These are phyloP conservation scores for Colletotrichum simmondsii DNA, from an alignment of 2,329 filamentous ascomycete genomes.

Conservation along the genomic window DNA sequence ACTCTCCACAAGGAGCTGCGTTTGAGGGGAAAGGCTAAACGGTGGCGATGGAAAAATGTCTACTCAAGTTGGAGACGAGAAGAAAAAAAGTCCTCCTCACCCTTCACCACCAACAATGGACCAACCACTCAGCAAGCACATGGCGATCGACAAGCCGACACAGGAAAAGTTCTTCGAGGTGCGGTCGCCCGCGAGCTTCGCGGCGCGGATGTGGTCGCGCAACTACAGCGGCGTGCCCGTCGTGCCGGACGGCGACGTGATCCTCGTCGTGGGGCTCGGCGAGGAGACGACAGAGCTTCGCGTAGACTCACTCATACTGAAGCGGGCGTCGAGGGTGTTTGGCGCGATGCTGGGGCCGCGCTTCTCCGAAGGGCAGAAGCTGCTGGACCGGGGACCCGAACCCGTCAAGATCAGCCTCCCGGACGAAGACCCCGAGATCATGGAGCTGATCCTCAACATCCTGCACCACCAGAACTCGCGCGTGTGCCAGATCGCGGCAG, in stretches of 20 bases:
- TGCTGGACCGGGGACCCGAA: conserved; percentile 27
- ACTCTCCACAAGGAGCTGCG: conserved; percentile 25
- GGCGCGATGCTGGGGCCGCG: conserved; percentile 39
- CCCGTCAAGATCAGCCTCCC: conserved; percentile 41
- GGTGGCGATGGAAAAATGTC: conserved; percentile 4
- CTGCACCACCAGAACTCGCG: conserved; percentile 41
- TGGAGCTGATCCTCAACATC: conserved; percentile 46
- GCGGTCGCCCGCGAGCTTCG: conserved; percentile 31
- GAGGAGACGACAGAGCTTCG: conserved; percentile 29
- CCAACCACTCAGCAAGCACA: conserved; percentile 14
- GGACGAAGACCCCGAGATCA: conserved; percentile 44
- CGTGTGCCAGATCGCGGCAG: conserved; percentile 40
- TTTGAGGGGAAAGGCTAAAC: conserved; percentile 32
- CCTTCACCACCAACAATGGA: conserved; percentile 15
- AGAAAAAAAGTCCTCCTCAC: neutral
- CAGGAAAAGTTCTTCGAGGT: conserved; percentile 32
- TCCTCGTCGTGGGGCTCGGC: conserved; percentile 38
- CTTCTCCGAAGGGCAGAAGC: conserved; percentile 38
- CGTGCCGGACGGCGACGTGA: conserved; percentile 36
- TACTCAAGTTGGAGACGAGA: too few species aligned
- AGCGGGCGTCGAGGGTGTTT: conserved; percentile 41
- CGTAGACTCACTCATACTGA: conserved; percentile 38
- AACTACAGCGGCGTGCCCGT: conserved; percentile 26
- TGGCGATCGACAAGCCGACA: conserved; percentile 26
- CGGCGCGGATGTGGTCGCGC: conserved; percentile 33